These are phyloP conservation scores for Crithidia sp. DNA, from an alignment of 208 protist species.

Conservation along the genomic window DNA sequence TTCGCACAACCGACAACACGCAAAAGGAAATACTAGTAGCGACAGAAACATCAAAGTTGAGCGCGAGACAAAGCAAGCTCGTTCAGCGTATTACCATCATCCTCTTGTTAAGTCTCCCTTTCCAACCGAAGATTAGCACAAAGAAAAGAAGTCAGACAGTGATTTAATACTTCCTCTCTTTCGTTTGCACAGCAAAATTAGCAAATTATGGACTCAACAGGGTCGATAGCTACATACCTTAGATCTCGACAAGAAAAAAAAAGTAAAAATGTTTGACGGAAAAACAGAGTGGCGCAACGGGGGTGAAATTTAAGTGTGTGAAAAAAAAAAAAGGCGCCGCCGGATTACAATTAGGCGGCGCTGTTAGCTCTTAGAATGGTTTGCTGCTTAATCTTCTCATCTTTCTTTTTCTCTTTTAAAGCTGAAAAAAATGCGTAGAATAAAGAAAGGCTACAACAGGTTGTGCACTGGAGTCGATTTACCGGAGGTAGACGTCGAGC, in stretches of 20 bases:
- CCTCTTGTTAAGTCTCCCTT: neutral
- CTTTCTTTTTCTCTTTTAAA: neutral
- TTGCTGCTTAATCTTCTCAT: neutral
- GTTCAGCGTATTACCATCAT: too few species aligned
- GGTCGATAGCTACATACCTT: too few species aligned
- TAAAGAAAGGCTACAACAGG: too few species aligned
- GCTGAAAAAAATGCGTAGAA: neutral
- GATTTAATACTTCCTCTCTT: neutral
- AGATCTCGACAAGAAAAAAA: neutral
- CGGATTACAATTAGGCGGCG: neutral
- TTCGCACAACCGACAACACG: too few species aligned
- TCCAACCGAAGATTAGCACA: neutral
- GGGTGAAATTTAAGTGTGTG: neutral
- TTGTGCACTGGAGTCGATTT: neutral
- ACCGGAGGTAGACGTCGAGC: constrained; percentile 48
- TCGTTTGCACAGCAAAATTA: neutral
- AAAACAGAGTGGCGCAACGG: neutral
- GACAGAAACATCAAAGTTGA: too few species aligned
- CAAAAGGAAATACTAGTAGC: too few species aligned
- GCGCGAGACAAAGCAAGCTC: too few species aligned
- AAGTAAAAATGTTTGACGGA: neutral
- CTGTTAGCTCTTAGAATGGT: too few species aligned
- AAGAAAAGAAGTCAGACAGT: neutral
- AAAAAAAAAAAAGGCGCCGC: neutral
- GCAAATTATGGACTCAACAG: too few species aligned